Percentiles rank a stretch among this genome's conserved stretches.
Conservation (phyloP, 2,329 filamentous ascomycete species). For the Fusarium secorum region DNA sequence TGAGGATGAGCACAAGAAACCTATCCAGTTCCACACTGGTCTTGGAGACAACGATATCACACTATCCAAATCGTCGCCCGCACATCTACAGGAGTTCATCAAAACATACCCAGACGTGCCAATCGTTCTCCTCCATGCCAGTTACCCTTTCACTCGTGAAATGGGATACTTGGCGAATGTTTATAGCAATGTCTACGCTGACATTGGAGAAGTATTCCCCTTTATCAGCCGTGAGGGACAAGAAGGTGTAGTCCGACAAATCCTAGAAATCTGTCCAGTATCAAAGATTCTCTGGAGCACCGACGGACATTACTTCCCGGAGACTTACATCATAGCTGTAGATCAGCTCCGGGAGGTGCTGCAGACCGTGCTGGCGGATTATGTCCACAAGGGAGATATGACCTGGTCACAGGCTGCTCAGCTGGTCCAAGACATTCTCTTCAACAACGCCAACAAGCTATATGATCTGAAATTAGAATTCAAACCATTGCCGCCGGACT, state of each 20-base stretch:
- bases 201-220: slow-evolving; percentile 85
- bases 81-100: slow-evolving; percentile 78
- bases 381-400: slow-evolving; percentile 70
- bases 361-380: slow-evolving; percentile 71
- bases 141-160: slow-evolving; percentile 83
- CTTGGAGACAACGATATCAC: slow-evolving; percentile 82
- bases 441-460: slow-evolving; percentile 78
- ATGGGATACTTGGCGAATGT: slow-evolving; percentile 79
- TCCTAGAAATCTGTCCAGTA: slow-evolving; percentile 77
- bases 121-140: slow-evolving; percentile 80
- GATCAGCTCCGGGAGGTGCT: slow-evolving; percentile 76
- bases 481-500: slow-evolving; percentile 34
- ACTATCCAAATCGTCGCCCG: slow-evolving; percentile 74
- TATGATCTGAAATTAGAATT: slow-evolving; percentile 68
- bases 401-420: slow-evolving; percentile 67
- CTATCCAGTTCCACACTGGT: slow-evolving; percentile 84
- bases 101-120: slow-evolving; percentile 72
- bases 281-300: slow-evolving; percentile 83
- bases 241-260: slow-evolving; percentile 72
- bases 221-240: slow-evolving; percentile 80
- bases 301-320: slow-evolving; percentile 80
- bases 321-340: slow-evolving; percentile 78
- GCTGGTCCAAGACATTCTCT: slow-evolving; percentile 73
- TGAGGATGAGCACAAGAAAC: slow-evolving; percentile 63
- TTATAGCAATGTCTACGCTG: slow-evolving; percentile 82